Evolutionary conservation across 78 protist species (phyloP), one percentile per base, ranked within the genome.

Genomic region (Mantamonas sphyraenae): DNA sequence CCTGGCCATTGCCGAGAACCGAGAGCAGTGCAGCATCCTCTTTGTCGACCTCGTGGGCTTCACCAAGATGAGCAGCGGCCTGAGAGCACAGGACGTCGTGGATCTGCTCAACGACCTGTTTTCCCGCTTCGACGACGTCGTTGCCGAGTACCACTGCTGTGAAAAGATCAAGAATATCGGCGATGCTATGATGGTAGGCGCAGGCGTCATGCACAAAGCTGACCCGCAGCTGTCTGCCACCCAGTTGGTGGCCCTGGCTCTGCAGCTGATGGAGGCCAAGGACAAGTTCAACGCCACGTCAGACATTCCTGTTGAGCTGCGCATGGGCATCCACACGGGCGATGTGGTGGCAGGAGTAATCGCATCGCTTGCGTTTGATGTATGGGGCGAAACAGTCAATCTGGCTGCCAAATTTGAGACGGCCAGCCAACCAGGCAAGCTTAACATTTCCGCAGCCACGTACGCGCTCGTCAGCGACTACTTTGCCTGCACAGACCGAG

Each of bases 151-250:
- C 63, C 74, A 78, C 38, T 42, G 59, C 35, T 68, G 75, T 17
- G 78, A 78, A 33, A 78, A 78, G 43, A 78, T 78, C 34, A 78
- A 78, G 58, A 78, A 74, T 9, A 77, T 72, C 66, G 83, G 83
- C 58, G 83, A 78, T 55, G 76, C 83, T 1, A 69, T 69, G 26
- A 68, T 78, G 28, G 71, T 74, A 65, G 76, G 74, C 2, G 22
- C 68, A 66, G 24, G 16, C 17, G 22, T 33, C 64, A 77, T 31
- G 53, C 62, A 31, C 47, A 39, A 12, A 51, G 66, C 0, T 35
- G 68, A 20, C 35, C 69, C 16, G 73, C 67, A 37, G 39, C 45
- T 64, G 83, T 76, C 7, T 51, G 61, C 30, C 72, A 59, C 30
- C 64, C 69, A 30, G 38, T 78, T 40, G 47, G 37, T 17, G 64